phyloP scores from a whole-genome alignment of 2,329 filamentous ascomycete species.

The Diaporthe amygdali region DNA sequence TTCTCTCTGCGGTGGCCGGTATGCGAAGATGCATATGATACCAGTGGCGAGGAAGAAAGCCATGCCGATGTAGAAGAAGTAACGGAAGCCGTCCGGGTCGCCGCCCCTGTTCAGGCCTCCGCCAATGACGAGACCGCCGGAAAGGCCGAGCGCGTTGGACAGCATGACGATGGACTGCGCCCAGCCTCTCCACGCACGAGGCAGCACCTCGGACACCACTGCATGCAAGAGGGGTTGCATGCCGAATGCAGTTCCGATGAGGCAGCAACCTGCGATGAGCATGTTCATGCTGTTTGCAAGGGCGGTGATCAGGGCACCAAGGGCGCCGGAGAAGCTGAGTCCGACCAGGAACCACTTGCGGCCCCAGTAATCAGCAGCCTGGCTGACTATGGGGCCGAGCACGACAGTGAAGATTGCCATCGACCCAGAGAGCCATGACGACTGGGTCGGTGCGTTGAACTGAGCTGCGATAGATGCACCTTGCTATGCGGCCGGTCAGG shows the following conservation, averaged over 20 bases:
- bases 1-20: constrained; percentile 38
- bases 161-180: constrained; percentile 41
- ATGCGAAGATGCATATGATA: constrained; percentile 35
- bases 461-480: constrained; percentile 36
- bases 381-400: constrained; percentile 41
- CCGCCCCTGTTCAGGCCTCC: constrained; percentile 38
- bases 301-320: constrained; percentile 42
- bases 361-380: constrained; percentile 49
- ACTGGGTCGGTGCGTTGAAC: constrained; percentile 30
- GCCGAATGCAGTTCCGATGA: constrained; percentile 42
- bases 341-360: constrained; percentile 45
- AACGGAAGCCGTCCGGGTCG: constrained; percentile 40
- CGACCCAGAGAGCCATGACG: constrained; percentile 40
- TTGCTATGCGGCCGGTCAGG: constrained; percentile 33
- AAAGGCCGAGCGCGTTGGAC: constrained; percentile 36
- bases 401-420: constrained; percentile 44
- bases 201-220: constrained; percentile 45
- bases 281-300: constrained; percentile 40
- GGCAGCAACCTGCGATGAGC: constrained; percentile 42
- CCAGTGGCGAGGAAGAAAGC: constrained; percentile 35
- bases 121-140: constrained; percentile 40
- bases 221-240: constrained; percentile 44
- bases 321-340: constrained; percentile 37
- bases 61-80: constrained; percentile 41
- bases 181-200: constrained; percentile 40